Conservation (phyloP, 257 asterid genomes). For the Nicotiana attenuata region DNA sequence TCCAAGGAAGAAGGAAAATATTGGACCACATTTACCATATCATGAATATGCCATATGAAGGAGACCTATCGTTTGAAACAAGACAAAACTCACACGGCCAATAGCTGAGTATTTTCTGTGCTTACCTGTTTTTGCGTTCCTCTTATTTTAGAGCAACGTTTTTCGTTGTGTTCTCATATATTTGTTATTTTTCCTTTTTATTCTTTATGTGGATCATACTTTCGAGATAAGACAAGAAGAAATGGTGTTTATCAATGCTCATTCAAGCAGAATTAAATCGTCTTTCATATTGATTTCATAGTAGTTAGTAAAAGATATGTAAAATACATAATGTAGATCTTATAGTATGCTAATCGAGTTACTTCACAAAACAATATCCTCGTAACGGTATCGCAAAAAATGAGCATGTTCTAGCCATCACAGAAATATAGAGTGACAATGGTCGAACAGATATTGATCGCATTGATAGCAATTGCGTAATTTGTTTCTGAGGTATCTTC, state of each 20-base stretch:
- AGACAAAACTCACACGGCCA: conserved; percentile 1
- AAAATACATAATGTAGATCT: not conserved
- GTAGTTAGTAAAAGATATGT: not conserved
- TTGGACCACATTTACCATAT: conserved; percentile 13
- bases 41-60: conserved; percentile 5
- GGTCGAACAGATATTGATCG: too few relatives aligned
- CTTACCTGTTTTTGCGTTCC: not conserved
- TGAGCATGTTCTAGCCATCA: not conserved
- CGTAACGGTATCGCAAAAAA: not conserved
- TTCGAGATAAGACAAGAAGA: not conserved
- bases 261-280: not conserved
- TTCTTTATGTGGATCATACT: not conserved
- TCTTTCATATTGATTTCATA: not conserved
- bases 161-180: conserved; percentile 2
- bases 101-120: not conserved
- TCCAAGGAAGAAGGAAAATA: not conserved
- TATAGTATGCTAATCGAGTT: not conserved
- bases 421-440: not conserved
- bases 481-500: not conserved
- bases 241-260: not conserved
- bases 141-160: not conserved
- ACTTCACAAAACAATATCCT: not conserved
- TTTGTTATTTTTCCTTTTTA: not conserved
- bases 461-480: too few relatives aligned
- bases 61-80: conserved; percentile 5